Base-by-base conservation (phyloP, 2,329 filamentous ascomycete genomes). In the Cordyceps tenuipes region DNA sequence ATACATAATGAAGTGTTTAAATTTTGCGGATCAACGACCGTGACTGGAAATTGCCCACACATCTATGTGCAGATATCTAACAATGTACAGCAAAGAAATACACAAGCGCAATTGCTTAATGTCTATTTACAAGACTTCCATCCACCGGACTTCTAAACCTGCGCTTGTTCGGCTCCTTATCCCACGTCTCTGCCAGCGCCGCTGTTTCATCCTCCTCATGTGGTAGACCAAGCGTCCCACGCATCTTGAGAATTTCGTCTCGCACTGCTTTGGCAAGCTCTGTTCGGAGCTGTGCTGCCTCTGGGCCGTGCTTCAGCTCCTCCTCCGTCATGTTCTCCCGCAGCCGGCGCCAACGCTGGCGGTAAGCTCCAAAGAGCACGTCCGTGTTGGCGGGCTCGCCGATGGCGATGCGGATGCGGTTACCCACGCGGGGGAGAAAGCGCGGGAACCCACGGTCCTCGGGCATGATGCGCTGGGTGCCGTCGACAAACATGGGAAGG, bases 401-500 rank as follows among this genome's bases (percentile, higher is more conserved):
- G 71, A 96, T 92, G 1, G 85, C 86, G 55, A 96, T 79, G 52
- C 79, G 83, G 55, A 96, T 78, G 7, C 79, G 81, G 65, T 90
- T 87, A 56, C 88, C 85, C 12, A 85, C 75, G 3, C 93, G 83
- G 1, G 94, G 94, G 15, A 96, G 67, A 68, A 90, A 94, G 13
- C 90, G 84, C 1, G 93, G 94, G 67, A 86, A 96, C 2, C 74
- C 75, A 50, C 94, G 83, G 61, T 86, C 81, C 73, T 97, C 93
- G 67, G 90, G 82, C 93, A 97, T 97, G 66, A 96, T 80, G 62
- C 88, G 76, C 70, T 97, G 89, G 17, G 89, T 89, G 31, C 94
- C 94, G 68, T 97, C 90, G 54, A 97, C 87, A 79, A 95, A 99
- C 75, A 99, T 93, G 48, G 94, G 91, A 41, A 99, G 82, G 21